These are phyloP conservation scores for Roridomyces roridus DNA, from an alignment of 768 basidiomycete genomes.

Conservation along the genomic window DNA sequence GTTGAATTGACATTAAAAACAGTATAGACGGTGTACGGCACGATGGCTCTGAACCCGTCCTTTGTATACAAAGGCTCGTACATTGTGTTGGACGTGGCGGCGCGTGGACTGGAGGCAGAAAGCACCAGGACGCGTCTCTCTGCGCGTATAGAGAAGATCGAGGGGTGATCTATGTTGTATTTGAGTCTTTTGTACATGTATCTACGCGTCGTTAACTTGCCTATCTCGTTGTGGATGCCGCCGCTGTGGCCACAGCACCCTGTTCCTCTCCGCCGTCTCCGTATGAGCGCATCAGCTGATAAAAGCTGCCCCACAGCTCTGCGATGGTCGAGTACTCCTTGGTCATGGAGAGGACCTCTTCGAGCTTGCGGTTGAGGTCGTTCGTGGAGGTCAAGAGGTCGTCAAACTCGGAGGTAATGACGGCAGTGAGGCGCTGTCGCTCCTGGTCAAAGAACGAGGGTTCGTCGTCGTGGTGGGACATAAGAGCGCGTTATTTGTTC, in stretches of 20 bases:
- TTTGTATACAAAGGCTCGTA: conserved; percentile 69
- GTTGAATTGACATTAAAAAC: no score
- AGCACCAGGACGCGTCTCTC: background rate
- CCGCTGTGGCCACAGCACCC: background rate
- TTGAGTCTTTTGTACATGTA: background rate
- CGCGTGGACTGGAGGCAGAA: background rate
- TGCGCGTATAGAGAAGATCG: conserved; percentile 2
- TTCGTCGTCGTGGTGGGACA: conserved; percentile 49
- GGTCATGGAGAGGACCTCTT: conserved; percentile 92
- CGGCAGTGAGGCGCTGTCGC: conserved; percentile 72
- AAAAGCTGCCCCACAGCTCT: conserved; percentile 81
- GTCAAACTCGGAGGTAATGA: conserved; percentile 85
- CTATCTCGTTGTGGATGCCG: no score
- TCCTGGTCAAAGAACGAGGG: conserved; percentile 79
- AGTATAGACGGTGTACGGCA: conserved; percentile 74
- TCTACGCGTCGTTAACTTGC: no score
- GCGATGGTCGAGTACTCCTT: conserved; percentile 92
- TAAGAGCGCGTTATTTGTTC: conserved; percentile 6
- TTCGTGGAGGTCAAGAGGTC: conserved; percentile 87
- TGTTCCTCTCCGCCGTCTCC: conserved; percentile 40
- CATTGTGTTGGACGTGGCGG: conserved; percentile 48
- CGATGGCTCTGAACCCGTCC: conserved; percentile 86
- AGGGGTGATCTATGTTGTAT: background rate
- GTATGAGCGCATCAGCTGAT: conserved; percentile 69
- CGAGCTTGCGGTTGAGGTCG: conserved; percentile 86